Conservation (phyloP, 768 basidiomycete species). For the Fomitopsis serialis region DNA sequence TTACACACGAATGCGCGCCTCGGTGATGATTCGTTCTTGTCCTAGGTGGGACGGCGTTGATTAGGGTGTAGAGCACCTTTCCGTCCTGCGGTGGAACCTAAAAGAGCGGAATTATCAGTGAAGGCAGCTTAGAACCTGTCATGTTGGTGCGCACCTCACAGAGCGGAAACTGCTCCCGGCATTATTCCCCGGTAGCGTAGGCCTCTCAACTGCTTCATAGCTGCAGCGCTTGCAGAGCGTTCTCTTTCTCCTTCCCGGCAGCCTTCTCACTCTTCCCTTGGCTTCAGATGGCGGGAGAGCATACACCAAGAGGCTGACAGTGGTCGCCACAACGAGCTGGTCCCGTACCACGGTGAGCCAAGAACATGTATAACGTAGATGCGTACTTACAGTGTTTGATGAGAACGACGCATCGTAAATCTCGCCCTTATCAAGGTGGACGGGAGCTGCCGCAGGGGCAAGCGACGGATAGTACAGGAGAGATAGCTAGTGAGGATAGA, state of each 20-base stretch:
- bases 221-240: constrained; percentile 28
- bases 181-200: constrained; percentile 40
- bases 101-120: constrained; percentile 2
- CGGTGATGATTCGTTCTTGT: constrained; percentile 43
- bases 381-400: constrained; percentile 44
- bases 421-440: constrained; percentile 62
- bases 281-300: constrained; percentile 36
- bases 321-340: constrained; percentile 66
- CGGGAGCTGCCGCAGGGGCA: constrained; percentile 36
- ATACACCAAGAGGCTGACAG: constrained; percentile 59
- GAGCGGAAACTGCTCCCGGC: constrained; percentile 58
- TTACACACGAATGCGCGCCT: constrained; percentile 62
- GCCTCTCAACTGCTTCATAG: constrained; percentile 50
- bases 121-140: background rate
- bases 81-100: constrained; percentile 55
- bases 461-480: constrained; percentile 21
- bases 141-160: constrained; percentile 37
- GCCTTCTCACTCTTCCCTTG: constrained; percentile 26
- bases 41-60: constrained; percentile 66
- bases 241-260: constrained; percentile 37
- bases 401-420: constrained; percentile 87
- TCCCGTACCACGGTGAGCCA: background rate
- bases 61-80: constrained; percentile 58
- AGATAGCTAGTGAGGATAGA: constrained; percentile 13
- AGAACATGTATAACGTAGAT: background rate